Evolutionary conservation across 2,329 filamentous ascomycete species (phyloP), one percentile per base, ranked within the genome.

Genomic region (Setomelanomma holmii): DNA sequence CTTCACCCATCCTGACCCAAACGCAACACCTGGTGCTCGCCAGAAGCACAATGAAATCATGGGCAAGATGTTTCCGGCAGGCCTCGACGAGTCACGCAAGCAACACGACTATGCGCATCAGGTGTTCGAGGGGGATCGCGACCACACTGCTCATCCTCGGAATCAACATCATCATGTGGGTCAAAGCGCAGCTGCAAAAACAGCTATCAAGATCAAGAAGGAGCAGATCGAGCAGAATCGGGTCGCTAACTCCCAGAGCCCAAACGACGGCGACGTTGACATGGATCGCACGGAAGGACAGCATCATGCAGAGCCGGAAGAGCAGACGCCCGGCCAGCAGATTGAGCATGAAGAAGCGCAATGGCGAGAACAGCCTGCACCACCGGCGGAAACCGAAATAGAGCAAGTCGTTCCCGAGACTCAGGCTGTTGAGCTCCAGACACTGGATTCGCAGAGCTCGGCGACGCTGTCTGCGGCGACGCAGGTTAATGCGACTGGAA

Each of bases 11-110:
- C 22, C 40, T n/a, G 62, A 48, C 7, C 45, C 40, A 21, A 21
- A 57, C 30, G 42, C 61, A 1, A 60, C 58, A 1, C 46, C 55
- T 1, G 68, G 60, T 36, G 60, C 63, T 5, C 63, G 67, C 39
- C 66, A 67, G 36, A 73, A 67, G 51, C 73, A 75, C 44, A 64
- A 58, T 17, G 56, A 54, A 1, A 72, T 76, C 42, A 70, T 76
- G 64, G 64, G 64, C 20, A 70, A 70, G 49, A 74, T 76, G 47
- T 76, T 76, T 24, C 74, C 74, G 1, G 57, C 63, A 5, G 74
- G 74, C 12, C 36, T 75, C 0, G 67, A 75, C 8, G 64, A 67
- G 36, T 65, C 68, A 8, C 62, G 64, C 20, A 67, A 61, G 45
- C 60, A 71, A 35, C 64, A 71, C 36, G 69, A 74, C 42, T 71